phyloP scores from a whole-genome alignment of 106 monocot species.

The Iris macrosiphon region DNA sequence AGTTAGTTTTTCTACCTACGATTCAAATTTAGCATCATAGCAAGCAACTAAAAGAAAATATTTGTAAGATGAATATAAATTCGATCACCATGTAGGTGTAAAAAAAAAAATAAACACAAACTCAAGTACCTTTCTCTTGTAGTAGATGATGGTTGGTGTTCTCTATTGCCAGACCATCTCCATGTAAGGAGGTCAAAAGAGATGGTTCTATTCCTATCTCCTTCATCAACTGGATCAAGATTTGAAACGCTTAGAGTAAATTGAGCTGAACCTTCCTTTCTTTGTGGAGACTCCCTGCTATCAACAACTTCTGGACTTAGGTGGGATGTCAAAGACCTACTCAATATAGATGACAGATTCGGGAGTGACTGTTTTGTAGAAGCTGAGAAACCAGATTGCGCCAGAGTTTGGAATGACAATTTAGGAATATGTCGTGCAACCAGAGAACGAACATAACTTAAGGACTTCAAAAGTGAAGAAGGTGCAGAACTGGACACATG shows the following conservation, averaged over 20 bases:
- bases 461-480: slow-evolving; percentile 76
- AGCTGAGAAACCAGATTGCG: slow-evolving; percentile 35
- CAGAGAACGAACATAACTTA: slow-evolving; percentile 86
- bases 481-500: slow-evolving; percentile 61
- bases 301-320: slow-evolving; percentile 46
- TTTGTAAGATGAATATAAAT: no score
- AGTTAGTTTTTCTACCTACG: not conserved
- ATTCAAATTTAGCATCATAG: no score
- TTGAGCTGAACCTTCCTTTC: slow-evolving; percentile 28
- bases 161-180: slow-evolving; percentile 57
- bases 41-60: no score
- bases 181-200: slow-evolving; percentile 59
- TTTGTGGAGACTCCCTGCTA: slow-evolving; percentile 36
- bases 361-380: slow-evolving; percentile 62
- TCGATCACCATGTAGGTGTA: not conserved
- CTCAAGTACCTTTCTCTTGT: slow-evolving; percentile 39
- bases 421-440: slow-evolving; percentile 85
- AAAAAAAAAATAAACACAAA: not conserved
- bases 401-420: slow-evolving; percentile 66
- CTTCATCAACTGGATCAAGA: slow-evolving; percentile 29
- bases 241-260: slow-evolving; percentile 21
- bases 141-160: slow-evolving; percentile 26
- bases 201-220: slow-evolving; percentile 45
- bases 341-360: slow-evolving; percentile 57
- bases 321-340: slow-evolving; percentile 59